phyloP scores from a whole-genome alignment of 805 yeast species.

The Monosporozyma siamensis region DNA sequence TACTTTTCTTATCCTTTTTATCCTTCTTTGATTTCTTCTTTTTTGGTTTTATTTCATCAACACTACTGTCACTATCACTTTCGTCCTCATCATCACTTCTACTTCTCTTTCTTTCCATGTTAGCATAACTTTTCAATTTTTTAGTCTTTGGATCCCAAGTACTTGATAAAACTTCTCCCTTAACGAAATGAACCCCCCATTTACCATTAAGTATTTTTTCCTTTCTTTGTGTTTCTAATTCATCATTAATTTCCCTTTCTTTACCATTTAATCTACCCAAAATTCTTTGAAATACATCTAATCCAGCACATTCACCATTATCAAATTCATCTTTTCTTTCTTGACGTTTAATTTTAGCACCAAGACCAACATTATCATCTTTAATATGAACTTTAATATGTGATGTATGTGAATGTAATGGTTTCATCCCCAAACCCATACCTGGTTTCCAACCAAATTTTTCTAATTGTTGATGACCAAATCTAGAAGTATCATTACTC shows the following conservation, averaged over 20 bases:
- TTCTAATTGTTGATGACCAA: constrained; percentile 79
- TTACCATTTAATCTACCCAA: constrained; percentile 85
- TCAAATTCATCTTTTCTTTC: constrained; percentile 59
- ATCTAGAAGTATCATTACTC: constrained; percentile 77
- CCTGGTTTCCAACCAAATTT: constrained; percentile 93
- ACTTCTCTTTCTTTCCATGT: constrained; percentile 25
- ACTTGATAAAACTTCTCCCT: constrained; percentile 73
- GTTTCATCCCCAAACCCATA: constrained; percentile 61
- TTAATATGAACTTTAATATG: constrained; percentile 79
- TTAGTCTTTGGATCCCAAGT: constrained; percentile 65
- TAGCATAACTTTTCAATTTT: constrained; percentile 26
- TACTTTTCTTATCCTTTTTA: constrained; percentile 20
- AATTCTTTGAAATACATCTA: constrained; percentile 87
- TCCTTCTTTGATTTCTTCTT: constrained; percentile 23
- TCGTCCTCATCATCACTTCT: constrained; percentile 25
- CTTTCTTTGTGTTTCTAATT: constrained; percentile 57
- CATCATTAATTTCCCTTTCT: constrained; percentile 54
- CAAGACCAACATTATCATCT: constrained; percentile 78
- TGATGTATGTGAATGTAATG: constrained; percentile 46
- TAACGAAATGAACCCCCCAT: constrained; percentile 82
- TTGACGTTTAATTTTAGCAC: constrained; percentile 62
- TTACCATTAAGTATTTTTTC: constrained; percentile 71
- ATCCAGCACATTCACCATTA: constrained; percentile 77
- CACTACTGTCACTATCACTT: constrained; percentile 9
- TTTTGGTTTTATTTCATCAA: constrained; percentile 12